Percentiles rank a stretch among this genome's conserved stretches.
These are phyloP conservation scores for Saccharata proteae DNA, from an alignment of 2,329 filamentous ascomycete species.

Conservation along the genomic window DNA sequence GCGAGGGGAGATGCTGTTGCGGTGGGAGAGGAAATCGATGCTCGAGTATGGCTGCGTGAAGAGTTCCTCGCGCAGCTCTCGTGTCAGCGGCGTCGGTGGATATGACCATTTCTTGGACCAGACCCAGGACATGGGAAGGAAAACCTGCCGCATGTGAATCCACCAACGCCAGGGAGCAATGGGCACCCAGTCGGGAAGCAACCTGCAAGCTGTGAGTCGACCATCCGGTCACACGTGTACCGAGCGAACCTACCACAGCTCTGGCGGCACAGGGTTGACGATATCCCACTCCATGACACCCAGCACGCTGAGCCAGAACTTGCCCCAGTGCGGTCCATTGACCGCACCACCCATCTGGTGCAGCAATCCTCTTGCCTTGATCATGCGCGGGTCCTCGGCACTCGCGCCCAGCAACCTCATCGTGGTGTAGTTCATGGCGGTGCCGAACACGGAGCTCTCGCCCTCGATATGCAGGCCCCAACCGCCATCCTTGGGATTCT, in stretches of 20 bases:
- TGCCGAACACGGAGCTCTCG: conserved; percentile 85
- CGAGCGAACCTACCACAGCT: conserved; percentile 57
- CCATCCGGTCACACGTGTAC: neutral
- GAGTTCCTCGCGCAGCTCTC: conserved; percentile 64
- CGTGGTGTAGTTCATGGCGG: conserved; percentile 71
- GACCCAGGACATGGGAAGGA: conserved; percentile 79
- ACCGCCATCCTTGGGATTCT: conserved; percentile 79
- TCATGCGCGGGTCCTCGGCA: conserved; percentile 72
- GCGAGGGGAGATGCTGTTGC: conserved; percentile 65
- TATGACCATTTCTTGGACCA: conserved; percentile 75
- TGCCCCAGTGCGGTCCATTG: conserved; percentile 86
- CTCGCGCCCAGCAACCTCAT: conserved; percentile 73
- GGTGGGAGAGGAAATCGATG: conserved; percentile 65
- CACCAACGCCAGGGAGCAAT: conserved; percentile 91
- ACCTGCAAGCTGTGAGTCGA: neutral
- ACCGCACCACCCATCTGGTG: conserved; percentile 78
- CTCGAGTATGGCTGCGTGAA: conserved; percentile 66
- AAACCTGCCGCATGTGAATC: conserved; percentile 98
- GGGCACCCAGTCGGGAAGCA: conserved; percentile 82
- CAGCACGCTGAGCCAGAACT: conserved; percentile 83
- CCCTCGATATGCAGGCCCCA: conserved; percentile 96
- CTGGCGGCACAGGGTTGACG: conserved; percentile 86
- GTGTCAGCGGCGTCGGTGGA: conserved; percentile 62
- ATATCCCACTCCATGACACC: conserved; percentile 81
- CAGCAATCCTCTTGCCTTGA: conserved; percentile 69